A percentile compares a stretch with the other conserved stretches of the same genome.
These are phyloP conservation scores for Vaccinium darrowii DNA, from an alignment of 148 eudicot species.

Conservation along the genomic window DNA sequence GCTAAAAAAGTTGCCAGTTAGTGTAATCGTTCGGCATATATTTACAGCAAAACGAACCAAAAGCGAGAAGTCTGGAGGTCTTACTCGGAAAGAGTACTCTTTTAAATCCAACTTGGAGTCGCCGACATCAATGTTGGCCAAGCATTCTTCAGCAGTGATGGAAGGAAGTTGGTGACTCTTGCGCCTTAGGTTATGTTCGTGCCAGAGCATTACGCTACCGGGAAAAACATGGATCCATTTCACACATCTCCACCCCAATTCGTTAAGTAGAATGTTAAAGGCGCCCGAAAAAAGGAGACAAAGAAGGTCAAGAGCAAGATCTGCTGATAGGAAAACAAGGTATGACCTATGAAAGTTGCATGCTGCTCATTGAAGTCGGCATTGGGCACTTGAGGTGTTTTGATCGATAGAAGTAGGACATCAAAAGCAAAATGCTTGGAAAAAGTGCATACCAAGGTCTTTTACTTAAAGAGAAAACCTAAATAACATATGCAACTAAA, in stretches of 20 bases:
- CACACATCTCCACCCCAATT: slow-evolving; percentile 59
- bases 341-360: background rate
- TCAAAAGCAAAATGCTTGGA: background rate
- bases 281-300: background rate
- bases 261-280: background rate
- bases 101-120: slow-evolving; percentile 68
- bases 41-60: background rate
- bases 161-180: slow-evolving; percentile 85
- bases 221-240: slow-evolving; percentile 72
- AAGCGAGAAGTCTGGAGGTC: background rate
- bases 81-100: slow-evolving; percentile 61
- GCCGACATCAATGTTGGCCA: slow-evolving; percentile 59
- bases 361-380: background rate
- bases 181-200: slow-evolving; percentile 78
- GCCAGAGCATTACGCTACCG: slow-evolving; percentile 76
- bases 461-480: background rate
- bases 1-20: background rate
- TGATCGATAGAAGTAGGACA: too few species aligned
- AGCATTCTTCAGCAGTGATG: slow-evolving; percentile 76
- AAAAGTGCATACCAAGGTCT: background rate
- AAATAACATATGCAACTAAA: background rate
- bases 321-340: background rate
- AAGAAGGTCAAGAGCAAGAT: too few species aligned
- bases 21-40: background rate
- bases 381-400: too few species aligned